Percentiles rank a stretch among this genome's conserved stretches.
Evolutionary conservation across 768 basidiomycete genomes (phyloP).

Genomic region (Termitomyces sp.): DNA sequence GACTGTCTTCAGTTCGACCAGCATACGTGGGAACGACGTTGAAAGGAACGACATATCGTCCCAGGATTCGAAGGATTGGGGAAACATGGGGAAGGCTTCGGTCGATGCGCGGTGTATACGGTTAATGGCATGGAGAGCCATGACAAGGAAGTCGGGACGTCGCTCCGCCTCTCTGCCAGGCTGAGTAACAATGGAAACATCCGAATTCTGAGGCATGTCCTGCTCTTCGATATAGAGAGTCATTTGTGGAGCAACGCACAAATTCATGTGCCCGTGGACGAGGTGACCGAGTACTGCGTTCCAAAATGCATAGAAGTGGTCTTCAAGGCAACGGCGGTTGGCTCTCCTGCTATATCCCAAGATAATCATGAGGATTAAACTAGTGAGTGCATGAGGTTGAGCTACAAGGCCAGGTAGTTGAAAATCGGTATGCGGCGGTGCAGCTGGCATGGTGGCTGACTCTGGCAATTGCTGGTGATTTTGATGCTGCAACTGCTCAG

Average conservation of each 20-base stretch:
- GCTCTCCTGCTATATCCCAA: not conserved
- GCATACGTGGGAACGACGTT: not conserved
- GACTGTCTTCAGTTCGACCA: not conserved
- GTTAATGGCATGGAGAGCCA: not conserved
- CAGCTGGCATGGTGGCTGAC: too few relatives aligned
- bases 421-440: too few relatives aligned
- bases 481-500: too few relatives aligned
- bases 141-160: not conserved
- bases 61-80: not conserved
- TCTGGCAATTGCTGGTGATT: too few relatives aligned
- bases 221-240: not conserved
- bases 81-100: not conserved
- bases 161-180: not conserved
- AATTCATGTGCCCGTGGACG: not conserved
- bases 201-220: not conserved
- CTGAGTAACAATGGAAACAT: not conserved
- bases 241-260: not conserved
- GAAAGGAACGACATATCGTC: not conserved
- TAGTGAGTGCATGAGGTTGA: too few relatives aligned
- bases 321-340: not conserved
- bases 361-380: not conserved
- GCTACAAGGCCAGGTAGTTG: too few relatives aligned
- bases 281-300: not conserved
- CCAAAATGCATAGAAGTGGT: not conserved
- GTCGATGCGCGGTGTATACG: too few relatives aligned